Evolutionary conservation across 306 rosid species (phyloP).

Genomic region (apple (Malus domestica)): DNA sequence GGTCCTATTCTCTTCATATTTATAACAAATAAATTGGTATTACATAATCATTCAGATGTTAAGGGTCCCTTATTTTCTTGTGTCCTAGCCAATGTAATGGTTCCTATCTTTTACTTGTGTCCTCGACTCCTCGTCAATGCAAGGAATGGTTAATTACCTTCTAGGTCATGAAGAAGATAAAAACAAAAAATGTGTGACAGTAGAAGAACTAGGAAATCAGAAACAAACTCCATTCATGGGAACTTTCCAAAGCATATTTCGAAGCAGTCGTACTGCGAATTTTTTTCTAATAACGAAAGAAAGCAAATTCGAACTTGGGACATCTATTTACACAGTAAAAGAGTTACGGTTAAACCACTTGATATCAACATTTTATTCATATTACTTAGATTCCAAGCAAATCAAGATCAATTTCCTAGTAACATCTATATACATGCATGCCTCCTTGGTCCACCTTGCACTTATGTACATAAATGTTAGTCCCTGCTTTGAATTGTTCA

Average conservation of each 20-base stretch:
- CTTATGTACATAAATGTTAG: not conserved
- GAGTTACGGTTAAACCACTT: not conserved
- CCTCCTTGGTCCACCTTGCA: not conserved
- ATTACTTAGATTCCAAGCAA: not conserved
- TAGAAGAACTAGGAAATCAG: not conserved
- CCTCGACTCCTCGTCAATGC: too few relatives aligned
- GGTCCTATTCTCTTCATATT: not conserved
- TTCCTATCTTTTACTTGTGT: not conserved
- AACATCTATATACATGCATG: not conserved
- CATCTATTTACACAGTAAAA: not conserved
- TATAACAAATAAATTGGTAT: not conserved
- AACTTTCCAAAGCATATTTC: not conserved
- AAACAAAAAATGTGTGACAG: not conserved
- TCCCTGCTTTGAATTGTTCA: not conserved
- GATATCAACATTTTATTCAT: not conserved
- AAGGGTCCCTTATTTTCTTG: not conserved
- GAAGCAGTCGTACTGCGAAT: not conserved
- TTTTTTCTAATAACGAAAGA: too few relatives aligned
- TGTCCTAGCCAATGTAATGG: not conserved
- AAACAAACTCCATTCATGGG: not conserved
- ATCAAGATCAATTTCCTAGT: not conserved
- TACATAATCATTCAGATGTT: not conserved
- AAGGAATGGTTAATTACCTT: not conserved
- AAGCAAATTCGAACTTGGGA: not conserved
- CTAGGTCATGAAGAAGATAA: not conserved